phyloP scores from a whole-genome alignment of 805 yeast genomes.

The Cyberlindnera xylosilytica region DNA sequence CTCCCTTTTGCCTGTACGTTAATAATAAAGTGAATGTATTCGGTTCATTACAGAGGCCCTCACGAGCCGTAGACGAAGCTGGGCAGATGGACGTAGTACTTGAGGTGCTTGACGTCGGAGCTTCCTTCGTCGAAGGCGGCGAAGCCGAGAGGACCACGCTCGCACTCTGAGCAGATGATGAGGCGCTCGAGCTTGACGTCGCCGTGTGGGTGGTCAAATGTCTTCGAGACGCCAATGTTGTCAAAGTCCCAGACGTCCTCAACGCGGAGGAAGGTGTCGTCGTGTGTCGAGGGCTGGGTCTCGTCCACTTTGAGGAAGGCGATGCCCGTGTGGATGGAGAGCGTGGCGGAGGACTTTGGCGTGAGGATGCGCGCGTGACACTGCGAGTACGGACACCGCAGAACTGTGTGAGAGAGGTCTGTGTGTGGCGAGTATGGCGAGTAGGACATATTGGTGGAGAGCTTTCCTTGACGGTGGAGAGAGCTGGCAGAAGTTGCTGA shows the following conservation, averaged over 20 bases:
- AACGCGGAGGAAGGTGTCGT: conserved; percentile 38
- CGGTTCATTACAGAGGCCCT: too few relatives aligned
- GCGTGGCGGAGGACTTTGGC: conserved; percentile 2
- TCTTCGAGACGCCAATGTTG: conserved; percentile 67
- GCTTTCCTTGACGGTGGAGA: too few relatives aligned
- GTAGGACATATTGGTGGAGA: too few relatives aligned
- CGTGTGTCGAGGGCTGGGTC: not conserved
- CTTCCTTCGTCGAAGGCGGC: conserved; percentile 39
- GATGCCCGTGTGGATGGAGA: conserved; percentile 7
- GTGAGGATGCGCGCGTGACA: conserved; percentile 26
- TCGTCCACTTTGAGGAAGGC: conserved; percentile 7
- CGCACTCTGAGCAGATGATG: conserved; percentile 73
- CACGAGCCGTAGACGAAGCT: conserved; percentile 40
- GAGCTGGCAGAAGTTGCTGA: too few relatives aligned
- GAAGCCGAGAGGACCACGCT: conserved; percentile 73
- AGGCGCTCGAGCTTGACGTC: conserved; percentile 43
- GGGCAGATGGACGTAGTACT: conserved; percentile 42
- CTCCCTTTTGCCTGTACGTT: not conserved
- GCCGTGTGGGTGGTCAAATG: conserved; percentile 15
- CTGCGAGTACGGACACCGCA: conserved; percentile 26
- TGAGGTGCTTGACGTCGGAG: conserved; percentile 37
- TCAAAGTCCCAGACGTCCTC: conserved; percentile 76
- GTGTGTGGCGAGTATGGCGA: not conserved
- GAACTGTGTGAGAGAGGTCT: conserved; percentile 5
- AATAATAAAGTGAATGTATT: not conserved